Evolutionary conservation across 108 stramenopile species (phyloP).

Genomic region (Cyclotella choctawhatcheeana): DNA sequence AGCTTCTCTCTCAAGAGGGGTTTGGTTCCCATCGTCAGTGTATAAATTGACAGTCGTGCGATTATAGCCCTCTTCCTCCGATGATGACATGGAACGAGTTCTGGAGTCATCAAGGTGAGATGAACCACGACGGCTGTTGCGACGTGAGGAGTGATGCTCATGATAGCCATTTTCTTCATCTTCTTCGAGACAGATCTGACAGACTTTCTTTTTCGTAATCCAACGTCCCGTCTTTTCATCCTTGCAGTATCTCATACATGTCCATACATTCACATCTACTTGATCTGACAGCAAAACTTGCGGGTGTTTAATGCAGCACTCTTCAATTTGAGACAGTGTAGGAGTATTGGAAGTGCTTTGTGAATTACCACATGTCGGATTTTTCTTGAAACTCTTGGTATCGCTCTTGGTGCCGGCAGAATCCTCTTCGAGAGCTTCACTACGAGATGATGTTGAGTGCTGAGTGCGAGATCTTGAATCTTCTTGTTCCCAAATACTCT

Average conservation of each 20-base stretch:
- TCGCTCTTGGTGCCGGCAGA: not conserved
- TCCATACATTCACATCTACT: constrained; percentile 24
- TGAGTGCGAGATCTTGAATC: not conserved
- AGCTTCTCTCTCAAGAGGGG: constrained; percentile 42
- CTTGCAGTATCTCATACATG: constrained; percentile 34
- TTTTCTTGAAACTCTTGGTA: not conserved
- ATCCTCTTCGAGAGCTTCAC: not conserved
- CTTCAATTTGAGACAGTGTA: constrained; percentile 22
- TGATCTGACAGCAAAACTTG: constrained; percentile 24
- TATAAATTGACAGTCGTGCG: constrained; percentile 21
- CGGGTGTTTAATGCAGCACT: constrained; percentile 36
- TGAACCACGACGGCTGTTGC: not conserved
- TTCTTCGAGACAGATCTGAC: constrained; percentile 15
- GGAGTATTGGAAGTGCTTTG: not conserved
- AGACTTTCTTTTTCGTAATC: constrained; percentile 33
- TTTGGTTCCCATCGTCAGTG: constrained; percentile 43
- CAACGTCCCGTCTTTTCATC: constrained; percentile 22
- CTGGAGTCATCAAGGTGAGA: constrained; percentile 2
- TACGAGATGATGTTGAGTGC: not conserved
- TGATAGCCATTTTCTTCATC: not conserved
- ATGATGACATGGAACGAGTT: constrained; percentile 14
- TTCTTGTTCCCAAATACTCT: constrained; percentile 4
- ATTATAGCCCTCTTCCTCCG: constrained; percentile 10
- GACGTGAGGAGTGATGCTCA: constrained; percentile 5
- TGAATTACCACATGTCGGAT: not conserved